Evolutionary conservation across 2,329 filamentous ascomycete species (phyloP), one percentile per base, ranked within the genome.

Genomic region (Amylocarpus encephaloides): DNA sequence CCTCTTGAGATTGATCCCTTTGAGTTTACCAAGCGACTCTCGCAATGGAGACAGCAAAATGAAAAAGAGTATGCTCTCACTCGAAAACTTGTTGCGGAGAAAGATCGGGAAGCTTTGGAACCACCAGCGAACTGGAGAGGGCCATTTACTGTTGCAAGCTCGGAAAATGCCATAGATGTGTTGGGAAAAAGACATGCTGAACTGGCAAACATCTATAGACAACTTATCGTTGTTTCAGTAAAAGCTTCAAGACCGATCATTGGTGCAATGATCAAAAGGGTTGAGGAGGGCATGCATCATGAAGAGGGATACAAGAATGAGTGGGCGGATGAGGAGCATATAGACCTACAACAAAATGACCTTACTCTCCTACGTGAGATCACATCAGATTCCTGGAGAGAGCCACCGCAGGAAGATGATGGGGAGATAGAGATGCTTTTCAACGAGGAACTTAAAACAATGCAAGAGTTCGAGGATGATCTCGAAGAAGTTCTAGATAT

Each of bases 21-120:
- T 35, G 48, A 59, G 9, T 62, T 56, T 40, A 62, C 61, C 1
- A 62, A 62, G 30, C 53, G 62, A 2, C 62, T 4, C 54, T 57
- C 41, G 48, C 54, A 2, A 15, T 52, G 11, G 43, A 51, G 50
- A 57, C 4, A 41, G 38, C 34, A 46, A 41, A 48, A 40, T 13
- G 40, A 48, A n/a, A 46, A 47, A 32, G 30, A 48, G 12, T 5
- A 29, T 2, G 29, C 41, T 12, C 32, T 57, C 15, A 48, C 33
- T 6, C 11, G 16, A 11, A 36, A 29, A 26, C 7, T 4, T 26
- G 22, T 34, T 16, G n/a, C 26, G 26, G 16, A 34, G 10, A 19
- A 18, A 3, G 18, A 52, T n/a, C 10, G 11, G 12, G n/a, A 32
- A 26, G 42, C 54, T 18, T 22, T 51, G n/a, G 13, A 40, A 11